Evolutionary conservation across 495 filamentous ascomycete genomes (phyloP), one percentile per base, ranked within the genome.

Genomic region (Trichocladium uniseriatum): DNA sequence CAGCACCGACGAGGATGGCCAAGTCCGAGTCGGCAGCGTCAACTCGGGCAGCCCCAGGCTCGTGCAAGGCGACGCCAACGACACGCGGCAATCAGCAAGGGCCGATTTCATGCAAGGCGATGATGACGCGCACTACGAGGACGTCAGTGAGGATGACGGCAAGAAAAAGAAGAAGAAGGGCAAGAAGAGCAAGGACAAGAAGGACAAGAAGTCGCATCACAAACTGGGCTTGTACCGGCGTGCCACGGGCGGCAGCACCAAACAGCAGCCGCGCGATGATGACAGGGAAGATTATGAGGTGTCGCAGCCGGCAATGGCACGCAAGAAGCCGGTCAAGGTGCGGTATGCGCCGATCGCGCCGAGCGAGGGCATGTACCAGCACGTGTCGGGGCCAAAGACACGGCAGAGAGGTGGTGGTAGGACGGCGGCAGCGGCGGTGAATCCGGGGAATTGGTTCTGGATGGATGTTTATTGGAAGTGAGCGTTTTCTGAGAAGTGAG

Each of bases 391-490:
- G 8, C 45, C 51, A 13, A 44, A 10, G 38, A 31, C 28, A 24
- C 27, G 42, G 22, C 38, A 27, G 35, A 32, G 40, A 15, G 45
- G 51, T 2, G 35, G 5, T 3, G 31, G 16, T 5, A 31, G 43
- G 43, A 38, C 32, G 8, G 38, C 38, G 8, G 44, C 32, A 2
- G 44, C 44, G 31, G 49, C 49, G 37, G 43, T 16, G 27, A 53
- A 53, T 15, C 51, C 51, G 9, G 44, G 38, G 11, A 53, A 53
- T 34, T 53, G 51, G 51, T 44, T 48, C 20, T 53, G 51, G 51
- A 44, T 49, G 45, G 51, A 53, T 53, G 51, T 53, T 14, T 53
- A 53, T 27, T 53, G 51, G 51, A 53, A 53, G 39, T 53, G 28
- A 38, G n/a, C 3, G 16, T 27, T 3, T 27, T 27, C 8, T 27